phyloP scores from a whole-genome alignment of 1,284 basidiomycete species.

The Leucoagaricus sp. region DNA sequence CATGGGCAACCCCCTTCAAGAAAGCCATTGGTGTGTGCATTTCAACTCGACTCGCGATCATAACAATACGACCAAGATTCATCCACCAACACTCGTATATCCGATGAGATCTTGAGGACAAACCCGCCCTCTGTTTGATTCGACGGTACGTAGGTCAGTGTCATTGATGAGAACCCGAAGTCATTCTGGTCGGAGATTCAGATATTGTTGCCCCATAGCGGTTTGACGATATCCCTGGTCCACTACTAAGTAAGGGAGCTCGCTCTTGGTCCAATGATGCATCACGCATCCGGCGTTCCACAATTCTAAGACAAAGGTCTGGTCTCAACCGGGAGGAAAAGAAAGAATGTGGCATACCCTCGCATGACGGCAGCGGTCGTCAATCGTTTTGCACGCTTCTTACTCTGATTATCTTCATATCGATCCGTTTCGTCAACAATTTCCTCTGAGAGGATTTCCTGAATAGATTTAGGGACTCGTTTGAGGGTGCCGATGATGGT shows the following conservation, averaged over 20 bases:
- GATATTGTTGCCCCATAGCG: background rate
- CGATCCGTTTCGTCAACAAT: constrained; percentile 92
- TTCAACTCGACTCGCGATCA: too few relatives aligned
- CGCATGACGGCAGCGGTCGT: constrained; percentile 81
- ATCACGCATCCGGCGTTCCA: constrained; percentile 10
- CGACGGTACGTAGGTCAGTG: too few relatives aligned
- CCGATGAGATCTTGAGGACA: too few relatives aligned
- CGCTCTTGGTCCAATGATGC: constrained; percentile 3
- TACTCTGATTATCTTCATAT: constrained; percentile 84
- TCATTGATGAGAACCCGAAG: background rate
- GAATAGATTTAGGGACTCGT: background rate
- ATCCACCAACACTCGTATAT: too few relatives aligned
- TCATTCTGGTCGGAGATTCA: background rate
- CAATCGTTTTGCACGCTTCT: constrained; percentile 67
- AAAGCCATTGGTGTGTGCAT: too few relatives aligned
- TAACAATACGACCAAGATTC: too few relatives aligned
- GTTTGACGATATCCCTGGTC: background rate
- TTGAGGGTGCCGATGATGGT: background rate
- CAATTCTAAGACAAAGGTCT: constrained; percentile 7
- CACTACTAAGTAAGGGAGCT: background rate
- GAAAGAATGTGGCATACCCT: constrained; percentile 49
- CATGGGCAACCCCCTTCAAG: too few relatives aligned
- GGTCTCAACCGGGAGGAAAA: background rate
- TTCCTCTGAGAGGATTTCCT: constrained; percentile 88
- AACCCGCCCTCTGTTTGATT: too few relatives aligned